Base-by-base conservation (phyloP, 805 yeast species). In the Schwanniomyces vanrijiae region DNA sequence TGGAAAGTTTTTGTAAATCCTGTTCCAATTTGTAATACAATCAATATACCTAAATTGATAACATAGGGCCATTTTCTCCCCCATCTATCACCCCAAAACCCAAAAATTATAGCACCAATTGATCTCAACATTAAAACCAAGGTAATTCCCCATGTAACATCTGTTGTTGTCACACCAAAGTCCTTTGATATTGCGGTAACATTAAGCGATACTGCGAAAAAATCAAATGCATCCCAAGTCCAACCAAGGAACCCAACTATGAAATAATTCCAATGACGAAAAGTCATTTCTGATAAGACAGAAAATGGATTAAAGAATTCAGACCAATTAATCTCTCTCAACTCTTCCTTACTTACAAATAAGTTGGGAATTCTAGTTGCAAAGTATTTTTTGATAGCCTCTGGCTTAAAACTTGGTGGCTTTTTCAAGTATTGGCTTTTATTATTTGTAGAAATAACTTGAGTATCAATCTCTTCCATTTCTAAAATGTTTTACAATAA, bases 161-260 rank as follows among this genome's bases (percentile, higher is more conserved):
- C 78, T 48, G 71, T 80, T 39, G 78, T 80, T 14, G 72, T 49
- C 18, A 61, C 68, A 33, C 67, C 71, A 34, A 83, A 71, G 45
- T 69, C 68, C 5, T 58, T 43, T 13, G 87, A 84, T 47, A 83
- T 66, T 11, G 56, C 62, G 0, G 75, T 33, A 6, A 76, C 80
- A 55, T 80, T 80, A 31, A 82, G 62, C 6, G 84, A 77, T 11
- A 80, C 81, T 9, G 80, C 69, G 54, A 83, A 83, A 59, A 78
- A 83, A 62, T 82, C 88, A 57, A 82, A 75, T 3, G 87, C 82
- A 65, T 82, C 88, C 78, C 82, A 78, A 2, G 84, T 71, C 88
- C 88, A 83, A 18, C 80, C 81, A 44, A 65, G 55, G 52, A 80
- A 80, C 0, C 84, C 87, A 38, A 78, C 64, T 16, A 65, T 33